These are phyloP conservation scores for Wallemia mellicola DNA, from an alignment of 1,284 basidiomycete species.

Conservation along the genomic window DNA sequence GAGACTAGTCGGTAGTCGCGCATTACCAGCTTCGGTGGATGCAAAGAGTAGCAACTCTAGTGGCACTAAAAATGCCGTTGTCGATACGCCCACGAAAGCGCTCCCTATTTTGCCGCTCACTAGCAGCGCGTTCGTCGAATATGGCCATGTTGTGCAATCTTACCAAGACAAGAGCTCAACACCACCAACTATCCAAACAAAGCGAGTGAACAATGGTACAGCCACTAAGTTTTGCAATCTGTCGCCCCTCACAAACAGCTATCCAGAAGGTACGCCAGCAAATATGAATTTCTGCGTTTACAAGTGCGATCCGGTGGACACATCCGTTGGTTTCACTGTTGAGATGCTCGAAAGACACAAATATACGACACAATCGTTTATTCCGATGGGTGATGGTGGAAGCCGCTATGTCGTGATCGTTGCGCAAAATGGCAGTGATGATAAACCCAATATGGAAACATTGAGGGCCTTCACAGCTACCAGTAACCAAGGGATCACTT, in stretches of 20 bases:
- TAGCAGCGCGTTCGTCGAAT: slow-evolving; percentile 45
- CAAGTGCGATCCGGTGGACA: slow-evolving; percentile 8
- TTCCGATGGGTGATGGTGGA: slow-evolving; percentile 39
- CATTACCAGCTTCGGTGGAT: slow-evolving; percentile 6
- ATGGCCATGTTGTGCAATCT: slow-evolving; percentile 60
- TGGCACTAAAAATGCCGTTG: background rate
- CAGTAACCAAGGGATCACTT: slow-evolving; percentile 51
- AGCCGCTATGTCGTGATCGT: slow-evolving; percentile 47
- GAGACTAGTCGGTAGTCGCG: slow-evolving; percentile 41
- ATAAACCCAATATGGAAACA: slow-evolving; percentile 38
- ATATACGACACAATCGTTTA: slow-evolving; percentile 35
- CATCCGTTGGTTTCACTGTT: slow-evolving; percentile 15
- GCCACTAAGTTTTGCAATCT: slow-evolving; percentile 73
- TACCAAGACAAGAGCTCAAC: slow-evolving; percentile 32
- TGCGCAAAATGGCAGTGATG: slow-evolving; percentile 38
- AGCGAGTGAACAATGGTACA: slow-evolving; percentile 54
- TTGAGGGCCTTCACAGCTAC: slow-evolving; percentile 50
- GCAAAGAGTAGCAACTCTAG: too few relatives aligned
- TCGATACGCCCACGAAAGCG: background rate
- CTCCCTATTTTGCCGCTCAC: slow-evolving; percentile 20
- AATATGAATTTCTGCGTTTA: slow-evolving; percentile 14
- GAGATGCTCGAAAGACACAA: slow-evolving; percentile 40
- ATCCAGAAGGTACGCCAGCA: slow-evolving; percentile 22
- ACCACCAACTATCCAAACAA: slow-evolving; percentile 37
- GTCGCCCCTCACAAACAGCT: slow-evolving; percentile 30